These are phyloP conservation scores for Epichloe gansuensis DNA, from an alignment of 2,329 filamentous ascomycete species.

Conservation along the genomic window DNA sequence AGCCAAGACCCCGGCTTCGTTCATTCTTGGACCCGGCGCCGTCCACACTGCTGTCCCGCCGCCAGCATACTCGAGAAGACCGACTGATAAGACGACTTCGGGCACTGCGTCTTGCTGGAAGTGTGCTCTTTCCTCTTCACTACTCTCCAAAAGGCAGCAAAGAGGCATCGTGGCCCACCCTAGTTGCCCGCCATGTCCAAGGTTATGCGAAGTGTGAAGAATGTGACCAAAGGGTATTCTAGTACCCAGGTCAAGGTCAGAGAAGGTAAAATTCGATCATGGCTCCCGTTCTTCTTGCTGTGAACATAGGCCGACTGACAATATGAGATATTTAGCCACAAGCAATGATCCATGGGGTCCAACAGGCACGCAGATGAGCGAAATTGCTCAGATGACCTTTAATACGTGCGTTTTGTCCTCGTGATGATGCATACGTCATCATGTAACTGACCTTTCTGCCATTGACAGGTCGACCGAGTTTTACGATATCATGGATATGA, in stretches of 20 bases:
- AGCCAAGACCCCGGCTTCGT: background rate
- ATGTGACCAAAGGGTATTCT: constrained; percentile 98
- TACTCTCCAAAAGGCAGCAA: background rate
- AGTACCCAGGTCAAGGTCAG: constrained; percentile 94
- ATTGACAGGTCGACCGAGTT: constrained; percentile 74
- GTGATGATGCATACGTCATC: background rate
- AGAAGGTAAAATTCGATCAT: constrained; percentile 53
- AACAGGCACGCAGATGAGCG: constrained; percentile 94
- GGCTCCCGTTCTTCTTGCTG: background rate
- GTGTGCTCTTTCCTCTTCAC: background rate
- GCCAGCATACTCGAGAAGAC: background rate
- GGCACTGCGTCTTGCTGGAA: background rate
- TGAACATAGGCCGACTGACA: constrained; percentile 8
- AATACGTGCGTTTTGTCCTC: constrained; percentile 61
- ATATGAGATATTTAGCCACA: constrained; percentile 51
- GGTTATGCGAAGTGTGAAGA: constrained; percentile 94
- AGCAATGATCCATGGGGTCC: constrained; percentile 99
- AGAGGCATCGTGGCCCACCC: constrained; percentile 4
- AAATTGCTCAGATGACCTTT: constrained; percentile 95
- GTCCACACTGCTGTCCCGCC: background rate
- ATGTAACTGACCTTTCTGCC: background rate
- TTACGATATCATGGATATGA: constrained; percentile 99
- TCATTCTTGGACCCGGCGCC: background rate
- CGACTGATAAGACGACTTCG: background rate
- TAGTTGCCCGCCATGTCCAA: constrained; percentile 63